These are phyloP conservation scores for Boletus reticulatus DNA, from an alignment of 768 basidiomycete species.

Conservation along the genomic window DNA sequence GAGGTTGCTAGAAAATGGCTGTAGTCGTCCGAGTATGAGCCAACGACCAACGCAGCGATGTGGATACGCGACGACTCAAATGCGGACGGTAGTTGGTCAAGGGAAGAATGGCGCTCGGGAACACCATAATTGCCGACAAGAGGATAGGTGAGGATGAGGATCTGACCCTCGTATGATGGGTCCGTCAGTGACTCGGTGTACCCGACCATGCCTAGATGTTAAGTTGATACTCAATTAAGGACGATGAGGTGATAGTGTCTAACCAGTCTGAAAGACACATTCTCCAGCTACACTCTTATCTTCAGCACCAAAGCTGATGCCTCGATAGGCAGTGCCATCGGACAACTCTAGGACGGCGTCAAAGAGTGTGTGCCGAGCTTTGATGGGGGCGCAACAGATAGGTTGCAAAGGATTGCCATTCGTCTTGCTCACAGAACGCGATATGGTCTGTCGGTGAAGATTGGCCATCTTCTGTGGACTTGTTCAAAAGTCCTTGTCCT, in stretches of 20 bases:
- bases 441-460: conserved; percentile 41
- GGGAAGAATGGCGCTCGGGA: conserved; percentile 55
- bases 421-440: conserved; percentile 41
- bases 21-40: conserved; percentile 91
- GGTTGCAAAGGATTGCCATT: conserved; percentile 36
- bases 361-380: conserved; percentile 19
- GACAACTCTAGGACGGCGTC: conserved; percentile 85
- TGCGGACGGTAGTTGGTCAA: conserved; percentile 61
- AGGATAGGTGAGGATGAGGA: conserved; percentile 96
- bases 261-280: conserved; percentile 99
- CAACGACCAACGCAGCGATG: conserved; percentile 86
- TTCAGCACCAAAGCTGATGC: conserved; percentile 91
- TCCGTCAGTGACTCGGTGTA: conserved; percentile 98
- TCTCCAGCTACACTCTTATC: conserved; percentile 92
- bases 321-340: conserved; percentile 86
- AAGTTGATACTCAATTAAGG: conserved; percentile 13
- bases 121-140: conserved; percentile 98
- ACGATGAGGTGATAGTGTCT: conserved; percentile 29
- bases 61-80: conserved; percentile 98
- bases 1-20: conserved; percentile 92
- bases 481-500: conserved; percentile 31
- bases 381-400: conserved; percentile 33
- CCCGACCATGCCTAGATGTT: conserved; percentile 88
- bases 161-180: conserved; percentile 97
- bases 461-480: conserved; percentile 14